Conservation (phyloP, 805 yeast species). For the Cyberlindnera americana region DNA sequence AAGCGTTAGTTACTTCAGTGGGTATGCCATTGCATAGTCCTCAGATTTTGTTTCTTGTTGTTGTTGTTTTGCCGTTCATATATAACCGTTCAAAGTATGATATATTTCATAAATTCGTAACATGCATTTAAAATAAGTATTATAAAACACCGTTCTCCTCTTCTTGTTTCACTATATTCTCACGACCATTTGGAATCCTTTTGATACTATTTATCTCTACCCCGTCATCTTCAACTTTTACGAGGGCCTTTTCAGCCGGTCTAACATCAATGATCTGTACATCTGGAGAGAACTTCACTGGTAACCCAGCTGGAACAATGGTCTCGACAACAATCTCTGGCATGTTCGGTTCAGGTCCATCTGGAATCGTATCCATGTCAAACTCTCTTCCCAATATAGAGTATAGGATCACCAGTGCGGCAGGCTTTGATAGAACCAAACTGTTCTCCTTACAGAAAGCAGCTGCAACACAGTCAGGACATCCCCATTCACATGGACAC, state of each 20-base stretch:
- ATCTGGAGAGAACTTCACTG: constrained; percentile 60
- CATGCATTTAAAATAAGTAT: too few species aligned
- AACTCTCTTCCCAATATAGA: constrained; percentile 53
- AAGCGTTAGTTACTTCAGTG: constrained; percentile 92
- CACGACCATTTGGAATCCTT: background rate
- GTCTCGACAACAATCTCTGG: constrained; percentile 70
- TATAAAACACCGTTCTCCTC: too few species aligned
- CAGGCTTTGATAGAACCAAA: constrained; percentile 83
- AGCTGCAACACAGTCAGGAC: constrained; percentile 83
- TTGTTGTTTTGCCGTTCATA: background rate
- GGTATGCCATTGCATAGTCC: constrained; percentile 36
- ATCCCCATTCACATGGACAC: constrained; percentile 68
- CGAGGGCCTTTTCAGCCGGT: constrained; percentile 19
- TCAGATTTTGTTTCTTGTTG: background rate
- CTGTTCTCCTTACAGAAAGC: constrained; percentile 77
- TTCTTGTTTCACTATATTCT: background rate
- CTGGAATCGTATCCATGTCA: constrained; percentile 44
- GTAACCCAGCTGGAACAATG: constrained; percentile 47
- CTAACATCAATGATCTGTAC: constrained; percentile 49
- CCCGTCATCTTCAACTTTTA: constrained; percentile 15
- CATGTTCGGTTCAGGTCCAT: constrained; percentile 77
- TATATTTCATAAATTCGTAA: too few species aligned
- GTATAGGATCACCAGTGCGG: constrained; percentile 68
- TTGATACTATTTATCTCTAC: background rate
- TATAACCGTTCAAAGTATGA: too few species aligned